A percentile compares a stretch with the other conserved stretches of the same genome.
phyloP scores from a whole-genome alignment of 495 filamentous ascomycete species.

The Pseudevernia furfuracea region DNA sequence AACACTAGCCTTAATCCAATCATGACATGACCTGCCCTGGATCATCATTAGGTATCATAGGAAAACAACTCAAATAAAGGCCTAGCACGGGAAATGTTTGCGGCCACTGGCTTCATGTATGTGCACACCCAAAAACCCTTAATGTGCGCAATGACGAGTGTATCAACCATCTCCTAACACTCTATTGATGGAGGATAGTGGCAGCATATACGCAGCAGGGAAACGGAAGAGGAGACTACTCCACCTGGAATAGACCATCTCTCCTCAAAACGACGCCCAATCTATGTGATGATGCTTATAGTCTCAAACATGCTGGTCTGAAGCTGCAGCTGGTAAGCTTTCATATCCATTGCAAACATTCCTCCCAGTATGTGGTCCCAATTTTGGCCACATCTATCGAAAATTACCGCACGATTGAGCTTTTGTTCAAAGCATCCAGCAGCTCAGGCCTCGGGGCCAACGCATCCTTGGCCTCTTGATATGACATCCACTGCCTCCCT shows the following conservation, averaged over 20 bases:
- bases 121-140: background rate
- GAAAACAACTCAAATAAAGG: background rate
- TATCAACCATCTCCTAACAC: background rate
- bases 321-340: background rate
- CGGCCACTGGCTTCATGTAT: background rate
- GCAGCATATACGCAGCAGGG: background rate
- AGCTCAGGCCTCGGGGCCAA: conserved; percentile 78
- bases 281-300: conserved; percentile 6
- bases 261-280: conserved; percentile 9
- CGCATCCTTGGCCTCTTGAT: conserved; percentile 66
- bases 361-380: background rate
- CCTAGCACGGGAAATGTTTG: background rate
- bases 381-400: conserved; percentile 6
- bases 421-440: conserved; percentile 73
- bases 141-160: background rate
- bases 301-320: conserved; percentile 3
- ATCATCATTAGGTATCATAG: background rate
- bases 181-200: background rate
- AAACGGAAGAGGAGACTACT: conserved; percentile 9
- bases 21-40: background rate
- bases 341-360: conserved; percentile 2
- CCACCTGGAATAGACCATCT: conserved; percentile 7
- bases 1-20: background rate
- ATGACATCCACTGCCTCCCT: conserved; percentile 80
- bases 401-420: conserved; percentile 56